Evolutionary conservation across 148 eudicot genomes (phyloP).

Genomic region (Pharnaceum exiguum): DNA sequence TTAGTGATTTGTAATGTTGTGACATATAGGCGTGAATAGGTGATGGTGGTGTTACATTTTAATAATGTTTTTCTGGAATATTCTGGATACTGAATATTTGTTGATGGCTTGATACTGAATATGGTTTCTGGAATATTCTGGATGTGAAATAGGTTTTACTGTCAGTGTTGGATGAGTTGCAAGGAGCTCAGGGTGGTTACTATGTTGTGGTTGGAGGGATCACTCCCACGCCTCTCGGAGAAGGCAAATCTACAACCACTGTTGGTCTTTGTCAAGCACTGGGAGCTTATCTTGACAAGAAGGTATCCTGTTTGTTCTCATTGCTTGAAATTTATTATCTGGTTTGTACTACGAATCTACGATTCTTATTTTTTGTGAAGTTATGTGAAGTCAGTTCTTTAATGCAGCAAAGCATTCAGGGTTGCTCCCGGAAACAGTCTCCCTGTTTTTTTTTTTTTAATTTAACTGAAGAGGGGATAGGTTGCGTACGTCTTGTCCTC

Average conservation of each 20-base stretch:
- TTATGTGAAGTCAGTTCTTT: no score
- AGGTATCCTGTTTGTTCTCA: constrained; percentile 36
- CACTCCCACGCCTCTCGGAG: constrained; percentile 98
- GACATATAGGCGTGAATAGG: no score
- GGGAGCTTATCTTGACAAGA: constrained; percentile 95
- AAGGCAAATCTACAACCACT: constrained; percentile 97
- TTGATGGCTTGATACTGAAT: background rate
- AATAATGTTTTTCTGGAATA: no score
- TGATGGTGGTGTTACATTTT: no score
- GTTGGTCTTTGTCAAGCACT: constrained; percentile 97
- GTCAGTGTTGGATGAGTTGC: constrained; percentile 67
- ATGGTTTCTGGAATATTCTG: background rate
- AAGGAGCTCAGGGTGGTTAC: constrained; percentile 71
- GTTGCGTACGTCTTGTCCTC: no score
- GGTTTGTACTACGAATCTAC: background rate
- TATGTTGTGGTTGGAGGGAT: constrained; percentile 98
- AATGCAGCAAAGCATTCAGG: no score
- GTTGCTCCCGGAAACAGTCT: no score
- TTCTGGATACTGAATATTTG: no score
- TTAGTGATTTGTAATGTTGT: no score
- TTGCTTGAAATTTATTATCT: background rate
- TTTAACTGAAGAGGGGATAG: no score
- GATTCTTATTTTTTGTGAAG: no score
- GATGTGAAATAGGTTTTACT: constrained; percentile 53
- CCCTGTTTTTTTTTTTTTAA: no score